Base-by-base conservation (phyloP, 2,329 filamentous ascomycete species). In the Didymella glomerata region DNA sequence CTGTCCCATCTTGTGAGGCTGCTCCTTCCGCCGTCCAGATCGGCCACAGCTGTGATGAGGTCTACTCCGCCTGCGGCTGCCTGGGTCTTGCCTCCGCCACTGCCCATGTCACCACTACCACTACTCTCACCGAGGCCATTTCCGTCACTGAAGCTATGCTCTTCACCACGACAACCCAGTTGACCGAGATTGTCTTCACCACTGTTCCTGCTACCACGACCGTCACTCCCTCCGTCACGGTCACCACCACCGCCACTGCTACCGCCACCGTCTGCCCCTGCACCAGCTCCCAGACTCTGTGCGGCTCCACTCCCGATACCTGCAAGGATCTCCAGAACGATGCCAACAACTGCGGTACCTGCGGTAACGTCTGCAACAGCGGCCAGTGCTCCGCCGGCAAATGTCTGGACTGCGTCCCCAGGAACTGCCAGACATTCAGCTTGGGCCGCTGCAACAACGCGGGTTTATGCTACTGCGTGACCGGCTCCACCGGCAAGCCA, bases 1-100 rank as follows among this genome's bases (percentile, higher is more conserved):
- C 54, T 0, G 54, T 44, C 11, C 54, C 54, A 1, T 61, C 57
- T 13, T 63, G 57, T 34, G 55, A 60, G 8, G 54, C 61, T 4
- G 58, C 61, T 18, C 61, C 57, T n/a, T 36, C 54, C 2, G 61
- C 54, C 22, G 30, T 63, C 9, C 54, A 55, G 46, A 55, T 47
- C 1, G 53, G 53, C 14, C 59, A 54, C 41, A 51, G 24, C 16
- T 61, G 57, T 32, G 54, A 59, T 27, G 42, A 47, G 11, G 25
- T 63, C 41, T 48, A 45, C 22, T 22, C 51, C 27, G 61, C 61
- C 27, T 63, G 61, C 36, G 48, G 50, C 40, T 63, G 58, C 54
- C 45, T 63, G 32, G 54, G 57, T 13, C 45, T 63, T 25, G 36
- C 57, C 22, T 60, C 60, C 6, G 61, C 61, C 20, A 63, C 51